A percentile compares a stretch with the other conserved stretches of the same genome.
phyloP scores from a whole-genome alignment of 192 early-diverging fungal genomes.

The Coemansia sp. region DNA sequence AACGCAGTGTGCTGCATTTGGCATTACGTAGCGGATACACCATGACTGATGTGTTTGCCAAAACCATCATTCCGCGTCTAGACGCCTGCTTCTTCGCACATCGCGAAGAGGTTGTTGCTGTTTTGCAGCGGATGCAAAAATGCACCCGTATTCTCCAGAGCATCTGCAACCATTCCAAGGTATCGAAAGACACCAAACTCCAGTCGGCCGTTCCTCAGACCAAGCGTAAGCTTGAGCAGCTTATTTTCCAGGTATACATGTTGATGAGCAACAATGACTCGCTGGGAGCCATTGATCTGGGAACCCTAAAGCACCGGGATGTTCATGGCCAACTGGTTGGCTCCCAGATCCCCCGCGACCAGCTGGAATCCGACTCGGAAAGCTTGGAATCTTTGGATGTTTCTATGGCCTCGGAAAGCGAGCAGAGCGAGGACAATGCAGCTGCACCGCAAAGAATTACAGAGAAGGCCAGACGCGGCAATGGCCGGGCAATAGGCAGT shows the following conservation, averaged over 20 bases:
- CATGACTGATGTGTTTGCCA: constrained; percentile 37
- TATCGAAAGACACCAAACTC: constrained; percentile 60
- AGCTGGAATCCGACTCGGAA: not conserved
- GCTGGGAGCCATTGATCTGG: constrained; percentile 51
- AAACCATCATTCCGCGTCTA: constrained; percentile 25
- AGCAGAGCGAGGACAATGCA: not conserved
- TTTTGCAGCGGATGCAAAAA: constrained; percentile 43
- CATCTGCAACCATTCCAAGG: constrained; percentile 77
- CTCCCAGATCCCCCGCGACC: constrained; percentile 57
- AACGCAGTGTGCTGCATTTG: constrained; percentile 19
- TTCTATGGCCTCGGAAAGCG: not conserved
- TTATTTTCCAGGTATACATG: constrained; percentile 72
- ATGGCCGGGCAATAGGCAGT: not conserved
- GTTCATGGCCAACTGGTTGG: constrained; percentile 65
- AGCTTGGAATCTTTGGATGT: constrained; percentile 7
- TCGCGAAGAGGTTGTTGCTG: constrained; percentile 17
- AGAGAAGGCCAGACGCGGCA: not conserved
- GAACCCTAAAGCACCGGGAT: constrained; percentile 71
- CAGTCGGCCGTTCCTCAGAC: constrained; percentile 64
- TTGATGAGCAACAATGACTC: constrained; percentile 69
- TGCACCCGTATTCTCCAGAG: constrained; percentile 56
- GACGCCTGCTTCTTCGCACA: constrained; percentile 34
- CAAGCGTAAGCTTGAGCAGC: constrained; percentile 67
- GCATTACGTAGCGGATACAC: constrained; percentile 30
- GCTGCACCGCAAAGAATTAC: not conserved